phyloP scores from a whole-genome alignment of 208 protist genomes.

The Acanthamoeba royreba region DNA sequence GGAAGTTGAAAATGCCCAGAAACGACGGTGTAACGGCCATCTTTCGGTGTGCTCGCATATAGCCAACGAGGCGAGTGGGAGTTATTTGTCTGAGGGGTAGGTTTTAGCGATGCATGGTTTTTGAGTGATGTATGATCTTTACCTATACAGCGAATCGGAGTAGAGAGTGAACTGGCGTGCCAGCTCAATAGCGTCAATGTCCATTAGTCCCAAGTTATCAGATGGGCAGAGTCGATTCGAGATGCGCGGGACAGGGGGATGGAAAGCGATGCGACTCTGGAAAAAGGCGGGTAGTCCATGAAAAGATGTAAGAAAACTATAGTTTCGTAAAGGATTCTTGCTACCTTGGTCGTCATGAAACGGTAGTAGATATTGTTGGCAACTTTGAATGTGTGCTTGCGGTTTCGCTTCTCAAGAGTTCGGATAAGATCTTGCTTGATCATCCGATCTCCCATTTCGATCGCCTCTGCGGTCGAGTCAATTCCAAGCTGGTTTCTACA shows the following conservation, averaged over 20 bases:
- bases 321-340: not conserved
- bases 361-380: not conserved
- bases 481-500: not conserved
- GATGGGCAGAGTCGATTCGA: not conserved
- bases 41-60: not conserved
- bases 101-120: too few species aligned
- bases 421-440: not conserved
- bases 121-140: too few species aligned
- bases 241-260: not conserved
- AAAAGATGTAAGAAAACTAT: too few species aligned
- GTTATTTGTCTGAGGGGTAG: not conserved
- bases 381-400: not conserved
- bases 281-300: too few species aligned
- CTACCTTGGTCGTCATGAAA: too few species aligned
- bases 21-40: not conserved
- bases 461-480: not conserved
- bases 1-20: constrained; percentile 30
- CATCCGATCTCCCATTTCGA: not conserved
- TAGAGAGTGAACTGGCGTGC: constrained; percentile 29
- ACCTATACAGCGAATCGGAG: not conserved
- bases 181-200: constrained; percentile 14
- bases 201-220: not conserved
- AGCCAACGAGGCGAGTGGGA: not conserved
- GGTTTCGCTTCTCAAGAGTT: not conserved
- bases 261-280: not conserved